phyloP scores from a whole-genome alignment of 2,329 filamentous ascomycete genomes.

The Aurifilum marmelostoma region DNA sequence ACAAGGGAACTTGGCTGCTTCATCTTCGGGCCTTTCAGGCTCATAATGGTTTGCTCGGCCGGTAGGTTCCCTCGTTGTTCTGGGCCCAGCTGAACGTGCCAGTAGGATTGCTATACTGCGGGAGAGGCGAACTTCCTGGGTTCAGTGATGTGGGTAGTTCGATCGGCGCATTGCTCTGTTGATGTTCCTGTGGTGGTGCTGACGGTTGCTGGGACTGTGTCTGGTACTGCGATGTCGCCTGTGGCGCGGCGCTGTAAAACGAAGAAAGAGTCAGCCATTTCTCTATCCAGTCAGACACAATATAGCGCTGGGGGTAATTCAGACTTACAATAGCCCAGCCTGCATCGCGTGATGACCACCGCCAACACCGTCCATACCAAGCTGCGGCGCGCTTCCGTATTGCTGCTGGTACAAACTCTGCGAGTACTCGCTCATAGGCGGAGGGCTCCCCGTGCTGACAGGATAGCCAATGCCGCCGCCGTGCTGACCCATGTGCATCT shows the following conservation, averaged over 20 bases:
- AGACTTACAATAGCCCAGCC: constrained; percentile 37
- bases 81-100: constrained; percentile 39
- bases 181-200: constrained; percentile 11
- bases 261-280: constrained; percentile 20
- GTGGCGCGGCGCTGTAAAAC: constrained; percentile 26
- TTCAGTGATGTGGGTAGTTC: constrained; percentile 42
- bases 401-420: constrained; percentile 26
- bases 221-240: constrained; percentile 19
- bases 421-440: constrained; percentile 30
- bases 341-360: constrained; percentile 1
- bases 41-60: constrained; percentile 26
- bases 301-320: background rate
- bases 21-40: background rate
- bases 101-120: constrained; percentile 35
- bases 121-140: constrained; percentile 41
- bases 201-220: constrained; percentile 13
- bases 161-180: constrained; percentile 31
- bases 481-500: constrained; percentile 28
- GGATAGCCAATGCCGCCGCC: constrained; percentile 19
- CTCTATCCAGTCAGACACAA: background rate
- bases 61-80: constrained; percentile 25
- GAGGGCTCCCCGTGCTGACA: constrained; percentile 26
- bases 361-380: constrained; percentile 10
- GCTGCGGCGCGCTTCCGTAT: background rate
- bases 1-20: background rate